Evolutionary conservation across 2,329 filamentous ascomycete genomes (phyloP), one percentile per base, ranked within the genome.

Genomic region (Botrytis elliptica): DNA sequence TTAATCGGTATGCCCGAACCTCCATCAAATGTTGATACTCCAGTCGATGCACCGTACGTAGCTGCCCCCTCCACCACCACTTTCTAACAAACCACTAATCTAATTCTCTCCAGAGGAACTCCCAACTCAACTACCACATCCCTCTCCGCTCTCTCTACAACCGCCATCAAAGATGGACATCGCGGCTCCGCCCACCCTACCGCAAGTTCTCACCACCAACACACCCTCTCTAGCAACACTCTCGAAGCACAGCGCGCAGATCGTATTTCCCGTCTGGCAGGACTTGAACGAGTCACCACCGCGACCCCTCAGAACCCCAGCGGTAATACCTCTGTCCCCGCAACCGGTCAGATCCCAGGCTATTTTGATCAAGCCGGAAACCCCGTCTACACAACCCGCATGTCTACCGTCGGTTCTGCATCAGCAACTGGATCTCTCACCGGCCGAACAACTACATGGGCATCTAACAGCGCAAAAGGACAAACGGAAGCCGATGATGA

Each of bases 81-180:
- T 77, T 18, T 72, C 71, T 74, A 76, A 20, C 73, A 72, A 46
- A 77, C 72, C 68, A 64, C 69, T 77, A 72, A 76, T 42, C 77
- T 60, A 46, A 74, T 73, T n/a, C 40, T 65, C 70, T 55, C 33
- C 77, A 97, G 94, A 77, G 95, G 95, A 80, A 98, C 95, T 4
- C 95, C 95, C 4, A 98, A 96, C 77, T 97, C 94, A 77, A 92
- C 93, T 59, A 97, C 93, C 5, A 98, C 95, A 20, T 97, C 94
- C 70, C 91, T 98, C 80, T 97, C 94, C 40, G 91, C 94, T 59
- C 88, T 98, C 66, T 97, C 94, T 25, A 98, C 95, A 29, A 96
- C 94, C 20, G 95, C 95, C 70, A 97, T 97, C 86, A 97, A 98
- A 84, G 95, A 98, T 81, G 95, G 95, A 78, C 94, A 98, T 81